These are phyloP conservation scores for Erythrobasidium hasegawianum DNA, from an alignment of 1,284 basidiomycete species.

Conservation along the genomic window DNA sequence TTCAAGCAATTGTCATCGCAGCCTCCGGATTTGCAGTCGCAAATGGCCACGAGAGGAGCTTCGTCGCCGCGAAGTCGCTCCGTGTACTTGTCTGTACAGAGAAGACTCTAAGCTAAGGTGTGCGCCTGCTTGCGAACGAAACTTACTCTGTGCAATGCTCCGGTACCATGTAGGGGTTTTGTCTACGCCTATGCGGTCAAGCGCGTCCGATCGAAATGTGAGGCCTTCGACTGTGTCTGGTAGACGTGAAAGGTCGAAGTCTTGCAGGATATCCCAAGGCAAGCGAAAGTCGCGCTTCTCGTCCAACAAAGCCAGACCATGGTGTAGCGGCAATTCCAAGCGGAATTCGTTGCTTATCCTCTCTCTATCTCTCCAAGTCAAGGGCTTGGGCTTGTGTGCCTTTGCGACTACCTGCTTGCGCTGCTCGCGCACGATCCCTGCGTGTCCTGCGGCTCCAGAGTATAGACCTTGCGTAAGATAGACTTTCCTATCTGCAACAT, in stretches of 20 bases:
- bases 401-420: background rate
- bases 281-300: conserved; percentile 48
- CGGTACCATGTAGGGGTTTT: conserved; percentile 48
- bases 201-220: conserved; percentile 10
- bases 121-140: conserved; percentile 21
- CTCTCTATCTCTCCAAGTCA: conserved; percentile 1
- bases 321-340: conserved; percentile 35
- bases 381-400: background rate
- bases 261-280: conserved; percentile 49
- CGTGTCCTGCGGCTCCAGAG: conserved; percentile 6
- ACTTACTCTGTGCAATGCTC: conserved; percentile 48
- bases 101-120: background rate
- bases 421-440: conserved; percentile 6
- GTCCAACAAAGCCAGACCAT: conserved; percentile 42
- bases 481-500: conserved; percentile 23
- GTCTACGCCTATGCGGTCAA: conserved; percentile 24
- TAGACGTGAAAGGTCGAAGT: conserved; percentile 42
- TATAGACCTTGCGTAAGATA: conserved; percentile 31
- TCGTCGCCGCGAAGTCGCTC: conserved; percentile 43
- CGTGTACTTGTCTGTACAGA: conserved; percentile 46
- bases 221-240: conserved; percentile 21
- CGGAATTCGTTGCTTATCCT: conserved; percentile 5
- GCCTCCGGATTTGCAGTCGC: conserved; percentile 48
- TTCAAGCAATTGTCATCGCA: conserved; percentile 53
- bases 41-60: conserved; percentile 28